A percentile compares a stretch with the other conserved stretches of the same genome.
Evolutionary conservation across 495 filamentous ascomycete species (phyloP).

Genomic region (Cudoniella acicularis): DNA sequence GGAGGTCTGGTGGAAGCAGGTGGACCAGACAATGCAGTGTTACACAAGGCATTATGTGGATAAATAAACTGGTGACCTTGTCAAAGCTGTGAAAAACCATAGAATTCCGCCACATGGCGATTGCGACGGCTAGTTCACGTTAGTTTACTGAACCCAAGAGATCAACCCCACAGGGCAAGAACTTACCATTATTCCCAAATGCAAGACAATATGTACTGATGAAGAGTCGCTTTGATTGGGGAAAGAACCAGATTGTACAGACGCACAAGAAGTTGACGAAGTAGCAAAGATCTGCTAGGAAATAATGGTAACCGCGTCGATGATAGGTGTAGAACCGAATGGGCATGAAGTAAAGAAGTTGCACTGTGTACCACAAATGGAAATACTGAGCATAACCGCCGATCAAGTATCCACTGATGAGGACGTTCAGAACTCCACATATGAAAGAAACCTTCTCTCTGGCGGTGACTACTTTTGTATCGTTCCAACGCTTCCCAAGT

Average conservation of each 20-base stretch:
- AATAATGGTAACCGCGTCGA: conserved; percentile 90
- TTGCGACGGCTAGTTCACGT: conserved; percentile 84
- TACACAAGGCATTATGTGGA: conserved; percentile 97
- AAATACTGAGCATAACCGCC: conserved; percentile 83
- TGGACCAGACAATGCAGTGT: conserved; percentile 91
- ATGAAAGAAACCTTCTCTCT: conserved; percentile 97
- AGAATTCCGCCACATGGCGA: conserved; percentile 99
- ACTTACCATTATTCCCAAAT: conserved; percentile 73
- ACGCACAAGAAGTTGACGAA: conserved; percentile 89
- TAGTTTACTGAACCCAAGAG: too few species aligned
- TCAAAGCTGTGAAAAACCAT: conserved; percentile 97
- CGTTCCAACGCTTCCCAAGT: conserved; percentile 79
- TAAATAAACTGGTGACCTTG: conserved; percentile 92
- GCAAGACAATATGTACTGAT: conserved; percentile 90
- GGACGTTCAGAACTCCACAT: conserved; percentile 91
- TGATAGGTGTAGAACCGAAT: conserved; percentile 90
- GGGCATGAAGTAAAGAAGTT: conserved; percentile 92
- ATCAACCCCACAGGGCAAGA: too few species aligned
- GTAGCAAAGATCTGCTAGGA: conserved; percentile 95
- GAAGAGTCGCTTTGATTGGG: conserved; percentile 84
- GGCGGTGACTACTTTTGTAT: conserved; percentile 78
- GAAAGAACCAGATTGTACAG: conserved; percentile 86
- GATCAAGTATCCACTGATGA: conserved; percentile 91
- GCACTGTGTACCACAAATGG: conserved; percentile 85
- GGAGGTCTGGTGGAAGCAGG: conserved; percentile 59